phyloP scores from a whole-genome alignment of 2,329 filamentous ascomycete species.

The Dissoconium aciculare region DNA sequence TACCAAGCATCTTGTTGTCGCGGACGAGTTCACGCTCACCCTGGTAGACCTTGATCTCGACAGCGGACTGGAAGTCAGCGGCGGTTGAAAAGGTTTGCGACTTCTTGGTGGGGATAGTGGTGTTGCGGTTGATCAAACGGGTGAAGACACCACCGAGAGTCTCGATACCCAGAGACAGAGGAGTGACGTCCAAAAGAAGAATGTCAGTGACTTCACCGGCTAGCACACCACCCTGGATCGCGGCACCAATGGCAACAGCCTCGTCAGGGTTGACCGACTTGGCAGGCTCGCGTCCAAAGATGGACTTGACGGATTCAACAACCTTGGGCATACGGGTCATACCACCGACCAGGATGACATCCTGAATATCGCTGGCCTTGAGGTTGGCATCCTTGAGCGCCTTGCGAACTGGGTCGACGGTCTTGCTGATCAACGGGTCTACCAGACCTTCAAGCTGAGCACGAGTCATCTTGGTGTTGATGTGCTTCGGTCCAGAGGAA shows the following conservation, averaged over 20 bases:
- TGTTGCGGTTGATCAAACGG: slow-evolving; percentile 96
- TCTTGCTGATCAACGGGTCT: slow-evolving; percentile 72
- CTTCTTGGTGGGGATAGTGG: slow-evolving; percentile 98
- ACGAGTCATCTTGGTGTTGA: slow-evolving; percentile 87
- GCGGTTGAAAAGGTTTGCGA: slow-evolving; percentile 96
- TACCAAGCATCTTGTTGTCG: slow-evolving; percentile 96
- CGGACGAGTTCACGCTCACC: slow-evolving; percentile 97
- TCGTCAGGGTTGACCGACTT: slow-evolving; percentile 99
- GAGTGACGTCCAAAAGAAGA: slow-evolving; percentile 86
- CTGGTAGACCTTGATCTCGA: slow-evolving; percentile 99
- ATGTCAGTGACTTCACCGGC: slow-evolving; percentile 95
- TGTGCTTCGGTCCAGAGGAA: slow-evolving; percentile 91
- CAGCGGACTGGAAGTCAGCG: slow-evolving; percentile 94
- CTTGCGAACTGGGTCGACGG: slow-evolving; percentile 87
- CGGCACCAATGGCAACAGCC: slow-evolving; percentile 93
- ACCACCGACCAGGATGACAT: slow-evolving; percentile 94
- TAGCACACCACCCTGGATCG: slow-evolving; percentile 91
- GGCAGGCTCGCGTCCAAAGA: slow-evolving; percentile 90
- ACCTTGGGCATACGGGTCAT: slow-evolving; percentile 99
- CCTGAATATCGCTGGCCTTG: slow-evolving; percentile 84
- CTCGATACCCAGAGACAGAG: slow-evolving; percentile 94
- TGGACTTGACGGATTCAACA: slow-evolving; percentile 83
- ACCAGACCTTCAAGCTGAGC: slow-evolving; percentile 87
- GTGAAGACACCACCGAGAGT: slow-evolving; percentile 97
- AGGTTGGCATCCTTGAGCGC: slow-evolving; percentile 91